Evolutionary conservation across 208 protist genomes (phyloP).

Genomic region (Blechomonas ayalai): DNA sequence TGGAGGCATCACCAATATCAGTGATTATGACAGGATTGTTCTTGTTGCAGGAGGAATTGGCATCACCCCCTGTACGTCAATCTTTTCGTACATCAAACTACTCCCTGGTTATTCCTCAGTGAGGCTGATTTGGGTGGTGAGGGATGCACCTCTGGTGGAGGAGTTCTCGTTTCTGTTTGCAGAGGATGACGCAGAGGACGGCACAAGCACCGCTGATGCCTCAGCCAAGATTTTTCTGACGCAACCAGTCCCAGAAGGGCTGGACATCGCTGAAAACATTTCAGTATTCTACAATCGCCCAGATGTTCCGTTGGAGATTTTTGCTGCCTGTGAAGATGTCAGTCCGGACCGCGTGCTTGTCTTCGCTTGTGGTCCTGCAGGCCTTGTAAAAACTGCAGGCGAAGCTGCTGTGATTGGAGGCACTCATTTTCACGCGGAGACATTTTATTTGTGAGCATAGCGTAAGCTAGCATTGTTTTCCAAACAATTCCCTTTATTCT

Average conservation of each 20-base stretch:
- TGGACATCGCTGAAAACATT: neutral
- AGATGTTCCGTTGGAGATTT: neutral
- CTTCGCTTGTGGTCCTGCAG: slow-evolving; percentile 13
- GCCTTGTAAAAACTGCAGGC: slow-evolving; percentile 3
- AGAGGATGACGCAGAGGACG: neutral
- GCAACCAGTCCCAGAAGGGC: neutral
- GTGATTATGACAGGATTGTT: slow-evolving; percentile 15
- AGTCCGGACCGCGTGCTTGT: slow-evolving; percentile 7
- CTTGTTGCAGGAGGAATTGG: slow-evolving; percentile 29
- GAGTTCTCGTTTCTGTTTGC: slow-evolving; percentile 15
- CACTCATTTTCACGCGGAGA: slow-evolving; percentile 8
- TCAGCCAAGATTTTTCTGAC: slow-evolving; percentile 3
- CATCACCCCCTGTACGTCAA: slow-evolving; percentile 19
- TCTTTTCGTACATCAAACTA: no score
- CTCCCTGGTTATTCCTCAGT: no score
- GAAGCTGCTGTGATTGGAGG: slow-evolving; percentile 2
- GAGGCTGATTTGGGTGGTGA: slow-evolving; percentile 11
- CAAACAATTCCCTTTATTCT: no score
- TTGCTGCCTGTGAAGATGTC: neutral
- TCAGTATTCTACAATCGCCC: neutral
- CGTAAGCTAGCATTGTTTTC: neutral
- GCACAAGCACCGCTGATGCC: neutral
- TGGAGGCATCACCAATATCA: slow-evolving; percentile 3
- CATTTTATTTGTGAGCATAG: neutral
- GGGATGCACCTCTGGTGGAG: slow-evolving; percentile 8